Evolutionary conservation across 257 asterid species (phyloP), one percentile per base, ranked within the genome.

Genomic region (Capsicum baccatum): DNA sequence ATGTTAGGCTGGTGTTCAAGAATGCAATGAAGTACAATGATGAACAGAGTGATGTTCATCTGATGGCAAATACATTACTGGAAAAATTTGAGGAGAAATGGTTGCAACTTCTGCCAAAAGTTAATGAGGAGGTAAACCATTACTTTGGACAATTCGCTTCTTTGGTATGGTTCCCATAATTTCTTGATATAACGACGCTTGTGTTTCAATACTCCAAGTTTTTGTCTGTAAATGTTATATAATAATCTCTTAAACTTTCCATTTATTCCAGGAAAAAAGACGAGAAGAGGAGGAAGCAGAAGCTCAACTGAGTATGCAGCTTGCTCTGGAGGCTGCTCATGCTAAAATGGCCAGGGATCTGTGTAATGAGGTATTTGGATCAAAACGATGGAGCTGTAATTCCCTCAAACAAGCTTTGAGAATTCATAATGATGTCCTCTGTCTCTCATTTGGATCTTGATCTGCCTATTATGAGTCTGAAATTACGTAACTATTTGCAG

Each of bases 1-100:
- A 96, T 86, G 89, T 96, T 85, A 90, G 94, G 73, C 81, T 96
- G 87, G 90, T 94, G 42, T 96, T 96, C 84, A 83, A 87, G 86
- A 96, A 96, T 85, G 99, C 99, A 64, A 91, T 94, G 98, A 93
- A 94, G 84, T 94, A 96, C 93, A 96, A 96, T 84, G 97, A 93
- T 83, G 96, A 91, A 16, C 92, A 93, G 88, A 96, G 99, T 87
- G 95, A 94, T 37, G 98, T 92, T 54, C 90, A 96, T 91, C 86
- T 33, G 62, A 96, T 94, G 99, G 98, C 99, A 14, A 89, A 90
- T 83, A 71, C 88, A 14, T 89, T 94, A 66, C 86, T 89, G 86
- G 93, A 87, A n/a, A 91, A 89, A 69, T 93, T 96, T 89, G 99
- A 96, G 93, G 99, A 96, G 87, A 94, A 91, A 90, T 96, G 98